A percentile compares a stretch with the other conserved stretches of the same genome.
Conservation (phyloP, 768 basidiomycete species). For the Naganishia randhawae region DNA sequence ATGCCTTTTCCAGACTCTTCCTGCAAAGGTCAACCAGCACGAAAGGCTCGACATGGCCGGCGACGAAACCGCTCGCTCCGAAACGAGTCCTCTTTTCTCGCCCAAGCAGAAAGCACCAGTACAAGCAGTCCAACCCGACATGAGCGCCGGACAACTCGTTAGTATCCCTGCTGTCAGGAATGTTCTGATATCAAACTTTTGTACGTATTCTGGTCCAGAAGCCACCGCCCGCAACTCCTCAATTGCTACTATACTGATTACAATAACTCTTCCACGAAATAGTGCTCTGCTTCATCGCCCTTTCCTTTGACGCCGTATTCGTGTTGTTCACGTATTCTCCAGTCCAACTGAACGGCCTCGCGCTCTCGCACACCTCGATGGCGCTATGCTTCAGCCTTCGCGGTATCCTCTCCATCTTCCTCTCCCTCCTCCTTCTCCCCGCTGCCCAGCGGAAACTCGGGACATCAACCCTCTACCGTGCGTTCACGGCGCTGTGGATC, state of each 20-base stretch:
- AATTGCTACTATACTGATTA: not conserved
- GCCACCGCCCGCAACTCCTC: not conserved
- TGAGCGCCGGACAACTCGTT: constrained; percentile 14
- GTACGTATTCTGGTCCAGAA: constrained; percentile 1
- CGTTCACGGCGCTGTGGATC: constrained; percentile 30
- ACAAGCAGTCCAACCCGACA: not conserved
- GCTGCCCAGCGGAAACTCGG: constrained; percentile 20
- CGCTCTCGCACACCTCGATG: constrained; percentile 25
- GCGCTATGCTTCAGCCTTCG: constrained; percentile 27
- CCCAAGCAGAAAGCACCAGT: not conserved
- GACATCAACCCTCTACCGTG: constrained; percentile 22
- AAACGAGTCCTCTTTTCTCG: not conserved
- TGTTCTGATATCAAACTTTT: constrained; percentile 27
- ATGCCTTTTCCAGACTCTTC: not conserved
- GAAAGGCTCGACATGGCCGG: not conserved
- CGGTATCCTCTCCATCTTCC: constrained; percentile 28
- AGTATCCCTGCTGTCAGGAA: constrained; percentile 25
- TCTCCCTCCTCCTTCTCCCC: constrained; percentile 30
- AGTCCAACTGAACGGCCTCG: constrained; percentile 28
- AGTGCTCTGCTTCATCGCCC: constrained; percentile 32
- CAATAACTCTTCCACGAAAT: not conserved
- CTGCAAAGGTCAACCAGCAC: not conserved
- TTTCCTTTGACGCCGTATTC: constrained; percentile 35
- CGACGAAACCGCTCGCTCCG: not conserved
- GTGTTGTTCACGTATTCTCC: constrained; percentile 34